These are phyloP conservation scores for Quillaja saponaria DNA, from an alignment of 306 rosid genomes.

Conservation along the genomic window DNA sequence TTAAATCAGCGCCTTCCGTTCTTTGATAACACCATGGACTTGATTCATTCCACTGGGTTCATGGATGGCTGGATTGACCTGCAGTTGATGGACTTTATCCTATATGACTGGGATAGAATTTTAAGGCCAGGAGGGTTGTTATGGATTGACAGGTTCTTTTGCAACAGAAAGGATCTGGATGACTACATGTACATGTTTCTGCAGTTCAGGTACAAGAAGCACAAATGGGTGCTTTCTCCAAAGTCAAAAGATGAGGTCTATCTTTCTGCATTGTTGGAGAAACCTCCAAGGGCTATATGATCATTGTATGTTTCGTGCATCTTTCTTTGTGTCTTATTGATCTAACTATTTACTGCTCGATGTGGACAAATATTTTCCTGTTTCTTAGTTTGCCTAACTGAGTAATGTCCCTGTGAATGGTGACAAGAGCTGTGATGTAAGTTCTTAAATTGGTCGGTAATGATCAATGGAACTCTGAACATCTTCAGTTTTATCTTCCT, in stretches of 20 bases:
- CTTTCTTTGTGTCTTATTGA: conserved; percentile 1
- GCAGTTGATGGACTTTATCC: conserved; percentile 65
- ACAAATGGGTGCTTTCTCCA: conserved; percentile 69
- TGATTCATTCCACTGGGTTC: conserved; percentile 77
- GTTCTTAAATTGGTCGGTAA: too few species aligned
- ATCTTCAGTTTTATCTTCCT: too few species aligned
- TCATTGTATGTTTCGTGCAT: conserved; percentile 10
- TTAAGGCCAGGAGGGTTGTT: conserved; percentile 80
- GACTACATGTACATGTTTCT: conserved; percentile 91
- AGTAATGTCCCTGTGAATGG: too few species aligned
- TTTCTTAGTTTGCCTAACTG: too few species aligned
- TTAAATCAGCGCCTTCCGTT: conserved; percentile 78
- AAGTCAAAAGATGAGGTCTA: conserved; percentile 79
- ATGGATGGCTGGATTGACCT: conserved; percentile 93
- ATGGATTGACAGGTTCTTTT: conserved; percentile 83
- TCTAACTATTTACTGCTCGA: neutral
- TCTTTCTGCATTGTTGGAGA: conserved; percentile 86
- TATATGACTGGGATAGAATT: conserved; percentile 90
- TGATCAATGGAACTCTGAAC: too few species aligned
- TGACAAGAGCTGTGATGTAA: too few species aligned
- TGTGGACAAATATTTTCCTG: neutral
- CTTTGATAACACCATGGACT: conserved; percentile 86
- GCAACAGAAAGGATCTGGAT: conserved; percentile 71
- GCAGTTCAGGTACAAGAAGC: conserved; percentile 89
- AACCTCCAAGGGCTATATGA: conserved; percentile 89